Evolutionary conservation across 768 basidiomycete species (phyloP).

Genomic region (Rhodotorula kratochvilovae): DNA sequence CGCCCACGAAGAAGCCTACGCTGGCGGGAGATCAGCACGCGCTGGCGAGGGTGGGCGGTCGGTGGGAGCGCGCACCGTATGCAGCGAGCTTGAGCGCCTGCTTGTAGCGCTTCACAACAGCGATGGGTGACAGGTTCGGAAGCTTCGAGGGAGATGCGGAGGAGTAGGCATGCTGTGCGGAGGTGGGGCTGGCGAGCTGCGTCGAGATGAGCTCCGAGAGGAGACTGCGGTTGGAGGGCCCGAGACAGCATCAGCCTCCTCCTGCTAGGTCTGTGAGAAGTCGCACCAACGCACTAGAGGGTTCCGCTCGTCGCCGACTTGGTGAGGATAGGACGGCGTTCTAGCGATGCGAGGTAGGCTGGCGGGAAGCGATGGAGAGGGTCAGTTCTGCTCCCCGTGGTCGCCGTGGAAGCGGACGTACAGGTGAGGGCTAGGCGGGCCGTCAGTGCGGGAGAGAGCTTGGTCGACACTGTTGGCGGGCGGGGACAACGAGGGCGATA

Average conservation of each 20-base stretch:
- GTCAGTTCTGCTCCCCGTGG: no score
- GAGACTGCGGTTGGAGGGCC: neutral
- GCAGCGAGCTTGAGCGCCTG: neutral
- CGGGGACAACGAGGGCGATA: no score
- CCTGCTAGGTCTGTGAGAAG: neutral
- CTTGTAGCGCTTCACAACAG: neutral
- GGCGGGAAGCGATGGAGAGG: no score
- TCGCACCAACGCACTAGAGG: constrained; percentile 1
- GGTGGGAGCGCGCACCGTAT: no score
- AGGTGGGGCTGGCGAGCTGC: no score
- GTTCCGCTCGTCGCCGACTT: neutral
- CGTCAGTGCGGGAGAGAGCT: neutral
- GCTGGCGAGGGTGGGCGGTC: neutral
- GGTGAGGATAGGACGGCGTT: neutral
- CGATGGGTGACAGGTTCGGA: neutral
- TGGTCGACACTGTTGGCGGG: neutral
- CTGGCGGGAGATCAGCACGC: no score
- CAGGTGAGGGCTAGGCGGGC: neutral
- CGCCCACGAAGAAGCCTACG: neutral
- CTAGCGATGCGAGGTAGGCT: constrained; percentile 1
- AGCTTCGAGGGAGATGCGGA: no score
- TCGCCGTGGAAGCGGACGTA: neutral
- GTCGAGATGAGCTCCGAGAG: constrained; percentile 5
- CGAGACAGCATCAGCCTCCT: no score
- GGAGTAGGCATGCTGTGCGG: neutral